Base-by-base conservation (phyloP, 495 filamentous ascomycete genomes). In the Xylaria sp. region DNA sequence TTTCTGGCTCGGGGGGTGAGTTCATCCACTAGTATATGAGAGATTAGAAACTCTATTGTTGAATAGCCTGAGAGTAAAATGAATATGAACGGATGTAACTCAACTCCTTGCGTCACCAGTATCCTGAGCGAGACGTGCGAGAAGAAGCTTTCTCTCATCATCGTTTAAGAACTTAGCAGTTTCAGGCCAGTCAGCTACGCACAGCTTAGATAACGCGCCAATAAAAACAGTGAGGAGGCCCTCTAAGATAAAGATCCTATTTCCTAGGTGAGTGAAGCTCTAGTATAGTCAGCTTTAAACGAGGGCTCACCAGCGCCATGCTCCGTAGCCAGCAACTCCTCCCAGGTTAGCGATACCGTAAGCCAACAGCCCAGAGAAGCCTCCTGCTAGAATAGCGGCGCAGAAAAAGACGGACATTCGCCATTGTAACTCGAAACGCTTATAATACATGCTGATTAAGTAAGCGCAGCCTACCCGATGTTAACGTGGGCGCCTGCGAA, bases 171-270 rank as follows among this genome's bases (percentile, higher is more conserved):
- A 64, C 24, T 29, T 24, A 26, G 37, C 52, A 7, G 33, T 69
- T 21, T 43, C 66, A 15, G 68, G 68, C 68, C 68, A 71, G 61
- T 71, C 68, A 3, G 17, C 29, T 29, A 55, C 41, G 35, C 29
- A 65, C 44, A 14, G 24, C 66, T 63, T 62, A 33, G 46, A 52
- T n/a, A 43, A 53, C 17, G 72, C 15, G 33, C 55, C 80, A 52
- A 83, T 76, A 6, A 79, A 58, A 11, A 79, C 65, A 55, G 81
- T 81, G n/a, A 80, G 41, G 74, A 72, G 24, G 81, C 75, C 90
- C 79, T 93, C 90, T 58, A 92, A 80, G 70, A 92, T 90, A 75
- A 91, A 92, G 55, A 92, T 91, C 90, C 90, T 91, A n/a, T 81
- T 29, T 15, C 43, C 17, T 5, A n/a, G 11, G 35, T 37, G 9